Conservation (phyloP, 345 rosid species). For the Noccaea bulbosa region DNA sequence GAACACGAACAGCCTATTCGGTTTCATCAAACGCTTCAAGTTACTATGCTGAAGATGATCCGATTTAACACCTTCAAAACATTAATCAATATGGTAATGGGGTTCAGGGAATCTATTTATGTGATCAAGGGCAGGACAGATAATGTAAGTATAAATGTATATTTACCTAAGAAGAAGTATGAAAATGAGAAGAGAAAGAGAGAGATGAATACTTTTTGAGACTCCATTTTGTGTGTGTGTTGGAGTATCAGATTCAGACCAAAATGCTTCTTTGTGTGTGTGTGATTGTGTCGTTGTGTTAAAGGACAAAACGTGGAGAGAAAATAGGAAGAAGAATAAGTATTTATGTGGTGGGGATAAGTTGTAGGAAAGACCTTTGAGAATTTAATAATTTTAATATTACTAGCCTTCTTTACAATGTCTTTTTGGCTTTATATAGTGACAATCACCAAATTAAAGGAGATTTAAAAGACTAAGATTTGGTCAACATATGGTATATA, state of each 20-base stretch:
- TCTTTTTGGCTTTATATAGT: slow-evolving; percentile 15
- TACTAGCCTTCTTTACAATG: neutral
- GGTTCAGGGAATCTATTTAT: neutral
- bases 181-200: slow-evolving; percentile 30
- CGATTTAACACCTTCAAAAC: slow-evolving; percentile 35
- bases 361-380: slow-evolving; percentile 24
- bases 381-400: neutral
- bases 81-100: neutral
- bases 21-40: slow-evolving; percentile 37
- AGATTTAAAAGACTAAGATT: slow-evolving; percentile 11
- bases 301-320: slow-evolving; percentile 35
- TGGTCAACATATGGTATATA: slow-evolving; percentile 7
- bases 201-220: slow-evolving; percentile 12
- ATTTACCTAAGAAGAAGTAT: slow-evolving; percentile 27
- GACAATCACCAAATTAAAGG: neutral
- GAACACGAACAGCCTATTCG: slow-evolving; percentile 59
- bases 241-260: slow-evolving; percentile 27
- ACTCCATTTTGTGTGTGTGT: slow-evolving; percentile 28
- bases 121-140: neutral
- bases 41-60: slow-evolving; percentile 28
- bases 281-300: slow-evolving; percentile 2
- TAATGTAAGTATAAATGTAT: neutral
- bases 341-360: slow-evolving; percentile 36
- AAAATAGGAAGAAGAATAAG: slow-evolving; percentile 31
- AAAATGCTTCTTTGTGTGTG: slow-evolving; percentile 26